phyloP scores from a whole-genome alignment of 345 rosid species.

The Rhodomyrtus tomentosa region DNA sequence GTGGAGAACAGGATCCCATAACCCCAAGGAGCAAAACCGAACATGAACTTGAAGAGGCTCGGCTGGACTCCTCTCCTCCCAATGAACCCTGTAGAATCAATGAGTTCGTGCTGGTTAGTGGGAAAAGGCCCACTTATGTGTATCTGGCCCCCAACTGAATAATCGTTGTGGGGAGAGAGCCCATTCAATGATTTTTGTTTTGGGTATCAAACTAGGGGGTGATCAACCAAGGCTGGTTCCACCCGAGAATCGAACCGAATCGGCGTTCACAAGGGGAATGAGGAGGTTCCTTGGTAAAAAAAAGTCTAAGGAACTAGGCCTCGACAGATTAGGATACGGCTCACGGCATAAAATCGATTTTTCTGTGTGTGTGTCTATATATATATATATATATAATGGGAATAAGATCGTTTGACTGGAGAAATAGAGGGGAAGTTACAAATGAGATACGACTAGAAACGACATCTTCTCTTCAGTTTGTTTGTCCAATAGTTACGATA shows the following conservation, averaged over 20 bases:
- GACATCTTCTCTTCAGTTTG: no score
- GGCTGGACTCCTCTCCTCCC: neutral
- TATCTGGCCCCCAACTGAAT: neutral
- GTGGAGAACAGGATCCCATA: neutral
- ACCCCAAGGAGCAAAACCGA: neutral
- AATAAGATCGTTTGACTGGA: no score
- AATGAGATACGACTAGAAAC: no score
- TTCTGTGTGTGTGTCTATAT: no score
- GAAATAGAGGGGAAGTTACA: no score
- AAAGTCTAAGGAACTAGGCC: no score
- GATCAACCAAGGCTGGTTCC: neutral
- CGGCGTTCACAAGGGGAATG: neutral
- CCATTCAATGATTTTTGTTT: neutral
- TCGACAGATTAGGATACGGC: no score
- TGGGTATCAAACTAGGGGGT: neutral
- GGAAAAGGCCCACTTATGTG: neutral
- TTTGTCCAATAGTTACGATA: no score
- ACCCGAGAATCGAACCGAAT: neutral
- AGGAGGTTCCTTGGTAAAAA: no score
- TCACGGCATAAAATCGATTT: no score
- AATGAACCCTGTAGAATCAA: neutral
- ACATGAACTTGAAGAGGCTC: neutral
- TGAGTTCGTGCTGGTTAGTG: neutral
- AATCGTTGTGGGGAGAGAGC: neutral
- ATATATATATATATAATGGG: no score